Conservation (phyloP, 495 filamentous ascomycete species). For the Neurospora intermedia region DNA sequence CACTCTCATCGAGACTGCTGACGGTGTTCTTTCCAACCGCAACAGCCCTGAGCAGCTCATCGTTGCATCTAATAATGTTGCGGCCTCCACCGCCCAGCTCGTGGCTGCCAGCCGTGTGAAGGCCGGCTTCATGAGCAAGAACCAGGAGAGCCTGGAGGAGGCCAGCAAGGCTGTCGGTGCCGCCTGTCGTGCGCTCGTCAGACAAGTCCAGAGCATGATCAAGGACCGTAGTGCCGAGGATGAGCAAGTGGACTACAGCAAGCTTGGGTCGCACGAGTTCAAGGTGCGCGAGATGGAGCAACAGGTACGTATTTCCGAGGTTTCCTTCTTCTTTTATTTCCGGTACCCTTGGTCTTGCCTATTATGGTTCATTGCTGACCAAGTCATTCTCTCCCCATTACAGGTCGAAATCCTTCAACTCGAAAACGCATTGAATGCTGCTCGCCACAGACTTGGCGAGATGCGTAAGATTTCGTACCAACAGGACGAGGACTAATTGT, state of each 20-base stretch:
- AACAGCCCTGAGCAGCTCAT: constrained; percentile 96
- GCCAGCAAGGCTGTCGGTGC: constrained; percentile 88
- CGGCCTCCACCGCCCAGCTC: constrained; percentile 89
- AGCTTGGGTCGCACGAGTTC: constrained; percentile 86
- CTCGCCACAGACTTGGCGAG: constrained; percentile 78
- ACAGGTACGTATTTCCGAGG: constrained; percentile 56
- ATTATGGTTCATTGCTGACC: constrained; percentile 10
- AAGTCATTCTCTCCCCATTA: constrained; percentile 1
- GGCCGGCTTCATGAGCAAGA: constrained; percentile 95
- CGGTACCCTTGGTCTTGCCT: neutral
- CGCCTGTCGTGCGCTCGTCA: constrained; percentile 77
- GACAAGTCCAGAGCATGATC: constrained; percentile 93
- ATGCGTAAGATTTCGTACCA: constrained; percentile 99
- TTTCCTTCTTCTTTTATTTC: constrained; percentile 8
- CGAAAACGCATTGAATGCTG: constrained; percentile 75
- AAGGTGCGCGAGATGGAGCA: constrained; percentile 99
- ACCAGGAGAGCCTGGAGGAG: constrained; percentile 79
- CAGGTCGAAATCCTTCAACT: constrained; percentile 96
- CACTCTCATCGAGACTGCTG: constrained; percentile 91
- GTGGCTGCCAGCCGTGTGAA: constrained; percentile 94
- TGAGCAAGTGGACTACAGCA: constrained; percentile 78
- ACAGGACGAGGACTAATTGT: constrained; percentile 44
- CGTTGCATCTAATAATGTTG: constrained; percentile 93
- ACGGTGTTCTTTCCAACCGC: constrained; percentile 82
- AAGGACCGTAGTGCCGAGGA: constrained; percentile 71